phyloP scores from a whole-genome alignment of 768 basidiomycete species.

The Pulveroboletus sp. region DNA sequence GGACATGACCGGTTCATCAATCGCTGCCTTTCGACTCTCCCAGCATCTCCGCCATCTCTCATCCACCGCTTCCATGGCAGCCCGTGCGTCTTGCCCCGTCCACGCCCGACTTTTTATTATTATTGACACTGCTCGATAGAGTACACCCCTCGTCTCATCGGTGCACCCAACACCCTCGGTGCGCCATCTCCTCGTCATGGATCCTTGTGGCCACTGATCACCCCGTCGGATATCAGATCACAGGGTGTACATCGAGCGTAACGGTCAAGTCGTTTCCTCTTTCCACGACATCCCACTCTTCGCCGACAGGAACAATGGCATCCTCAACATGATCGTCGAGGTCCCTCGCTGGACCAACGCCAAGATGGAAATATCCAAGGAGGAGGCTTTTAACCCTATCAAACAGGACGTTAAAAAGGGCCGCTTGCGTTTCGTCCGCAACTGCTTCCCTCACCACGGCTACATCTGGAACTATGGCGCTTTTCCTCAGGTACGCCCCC shows the following conservation, averaged over 20 bases:
- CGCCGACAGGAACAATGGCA: slow-evolving; percentile 89
- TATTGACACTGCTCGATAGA: slow-evolving; percentile 36
- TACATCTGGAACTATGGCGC: slow-evolving; percentile 99
- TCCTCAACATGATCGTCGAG: slow-evolving; percentile 99
- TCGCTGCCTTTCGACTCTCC: slow-evolving; percentile 43
- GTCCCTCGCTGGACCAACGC: slow-evolving; percentile 99
- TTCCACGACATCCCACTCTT: slow-evolving; percentile 99
- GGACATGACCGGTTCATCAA: slow-evolving; percentile 27
- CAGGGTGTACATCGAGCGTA: slow-evolving; percentile 90
- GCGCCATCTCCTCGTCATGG: slow-evolving; percentile 18
- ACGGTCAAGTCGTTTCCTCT: slow-evolving; percentile 75
- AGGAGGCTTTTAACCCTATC: slow-evolving; percentile 99
- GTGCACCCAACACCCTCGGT: slow-evolving; percentile 94
- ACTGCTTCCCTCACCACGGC: slow-evolving; percentile 99
- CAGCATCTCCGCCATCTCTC: slow-evolving; percentile 61
- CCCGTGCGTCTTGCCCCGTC: slow-evolving; percentile 13
- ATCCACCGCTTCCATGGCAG: slow-evolving; percentile 42
- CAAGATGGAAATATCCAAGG: slow-evolving; percentile 99
- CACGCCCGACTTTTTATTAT: background rate
- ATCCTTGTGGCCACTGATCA: slow-evolving; percentile 18
- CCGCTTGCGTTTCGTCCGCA: slow-evolving; percentile 93
- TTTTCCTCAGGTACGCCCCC: slow-evolving; percentile 79
- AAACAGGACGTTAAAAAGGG: slow-evolving; percentile 99
- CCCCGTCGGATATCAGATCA: slow-evolving; percentile 59
- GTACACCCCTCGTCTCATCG: slow-evolving; percentile 73